Evolutionary conservation across 169 alveolate species (phyloP).

Genomic region (Blepharisma undulans): DNA sequence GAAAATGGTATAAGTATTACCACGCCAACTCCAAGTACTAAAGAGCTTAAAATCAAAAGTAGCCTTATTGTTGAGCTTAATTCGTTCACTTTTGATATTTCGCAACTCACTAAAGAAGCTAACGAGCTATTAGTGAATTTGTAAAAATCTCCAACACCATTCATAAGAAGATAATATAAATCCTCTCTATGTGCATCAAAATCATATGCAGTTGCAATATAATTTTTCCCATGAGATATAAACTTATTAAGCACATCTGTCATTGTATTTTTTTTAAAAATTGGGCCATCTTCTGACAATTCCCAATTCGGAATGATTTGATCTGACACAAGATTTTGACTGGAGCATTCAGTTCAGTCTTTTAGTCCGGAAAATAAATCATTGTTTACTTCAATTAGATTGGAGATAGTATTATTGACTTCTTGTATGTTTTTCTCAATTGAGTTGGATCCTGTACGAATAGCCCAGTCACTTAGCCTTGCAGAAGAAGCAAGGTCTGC

Average conservation of each 20-base stretch:
- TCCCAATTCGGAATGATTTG: neutral
- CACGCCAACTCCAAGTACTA: neutral
- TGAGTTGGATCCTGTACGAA: neutral
- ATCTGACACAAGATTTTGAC: neutral
- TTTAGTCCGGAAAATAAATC: neutral
- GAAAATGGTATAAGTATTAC: neutral
- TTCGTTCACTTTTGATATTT: neutral
- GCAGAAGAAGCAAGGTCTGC: neutral
- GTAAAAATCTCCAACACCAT: neutral
- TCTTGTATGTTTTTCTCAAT: neutral
- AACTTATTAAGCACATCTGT: neutral
- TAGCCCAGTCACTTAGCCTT: neutral
- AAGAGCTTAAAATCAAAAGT: neutral
- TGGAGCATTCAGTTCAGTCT: neutral
- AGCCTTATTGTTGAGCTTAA: neutral
- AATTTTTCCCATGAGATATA: neutral
- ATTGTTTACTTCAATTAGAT: neutral
- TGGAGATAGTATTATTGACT: neutral
- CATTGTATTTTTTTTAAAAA: neutral
- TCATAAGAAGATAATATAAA: neutral
- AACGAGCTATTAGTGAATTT: neutral
- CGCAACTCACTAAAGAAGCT: neutral
- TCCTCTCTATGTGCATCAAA: neutral
- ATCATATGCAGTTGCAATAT: neutral
- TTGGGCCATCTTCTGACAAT: neutral